These are phyloP conservation scores for Gynandropsis gynandra DNA, from an alignment of 345 rosid genomes.

Conservation along the genomic window DNA sequence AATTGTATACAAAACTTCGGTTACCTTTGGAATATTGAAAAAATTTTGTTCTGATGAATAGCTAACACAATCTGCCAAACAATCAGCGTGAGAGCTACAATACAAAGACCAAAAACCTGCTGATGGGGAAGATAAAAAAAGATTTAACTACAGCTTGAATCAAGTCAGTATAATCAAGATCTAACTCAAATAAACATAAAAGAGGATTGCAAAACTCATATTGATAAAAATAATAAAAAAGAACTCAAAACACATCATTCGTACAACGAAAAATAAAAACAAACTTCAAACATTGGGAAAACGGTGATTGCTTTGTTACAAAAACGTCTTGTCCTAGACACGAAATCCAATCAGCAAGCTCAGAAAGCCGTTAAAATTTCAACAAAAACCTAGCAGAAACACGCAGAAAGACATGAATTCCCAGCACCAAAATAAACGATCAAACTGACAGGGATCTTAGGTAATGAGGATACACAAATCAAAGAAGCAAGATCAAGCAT, in stretches of 20 bases:
- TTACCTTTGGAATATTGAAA: neutral
- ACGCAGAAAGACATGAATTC: neutral
- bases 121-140: neutral
- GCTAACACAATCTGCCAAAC: neutral
- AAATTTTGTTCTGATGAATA: neutral
- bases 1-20: neutral
- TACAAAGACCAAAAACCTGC: neutral
- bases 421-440: constrained; percentile 1
- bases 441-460: neutral
- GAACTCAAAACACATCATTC: constrained; percentile 1
- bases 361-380: neutral
- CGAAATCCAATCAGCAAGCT: neutral
- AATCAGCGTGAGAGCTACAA: neutral
- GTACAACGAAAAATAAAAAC: neutral
- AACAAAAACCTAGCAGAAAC: neutral
- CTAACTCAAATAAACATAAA: too few relatives aligned
- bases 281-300: neutral
- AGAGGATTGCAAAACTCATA: too few relatives aligned
- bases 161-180: too few relatives aligned
- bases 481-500: neutral
- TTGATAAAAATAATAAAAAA: too few relatives aligned
- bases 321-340: neutral
- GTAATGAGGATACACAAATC: neutral
- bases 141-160: too few relatives aligned
- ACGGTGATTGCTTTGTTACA: neutral